These are phyloP conservation scores for Plasmodium inui DNA, from an alignment of 169 alveolate genomes.

Conservation along the genomic window DNA sequence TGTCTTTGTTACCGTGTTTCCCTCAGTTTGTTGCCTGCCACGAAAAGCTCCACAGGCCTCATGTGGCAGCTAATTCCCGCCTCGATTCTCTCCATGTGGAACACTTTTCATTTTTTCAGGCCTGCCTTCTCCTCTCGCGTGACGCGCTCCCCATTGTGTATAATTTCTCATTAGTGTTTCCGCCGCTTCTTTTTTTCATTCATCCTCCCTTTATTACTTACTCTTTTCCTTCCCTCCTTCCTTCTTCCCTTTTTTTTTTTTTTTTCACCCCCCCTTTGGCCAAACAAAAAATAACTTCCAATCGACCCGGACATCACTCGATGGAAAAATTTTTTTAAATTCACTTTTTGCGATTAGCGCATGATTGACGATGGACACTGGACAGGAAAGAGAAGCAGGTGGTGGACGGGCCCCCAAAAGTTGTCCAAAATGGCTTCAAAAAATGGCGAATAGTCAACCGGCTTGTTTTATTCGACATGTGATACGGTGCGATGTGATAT, in stretches of 20 bases:
- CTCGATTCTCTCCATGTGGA: too few relatives aligned
- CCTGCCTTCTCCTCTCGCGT: neutral
- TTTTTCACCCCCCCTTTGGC: neutral
- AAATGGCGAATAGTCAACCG: neutral
- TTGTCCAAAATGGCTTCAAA: neutral
- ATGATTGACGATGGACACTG: neutral
- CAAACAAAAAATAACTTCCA: slow-evolving; percentile 3
- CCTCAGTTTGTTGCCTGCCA: neutral
- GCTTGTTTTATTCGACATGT: neutral
- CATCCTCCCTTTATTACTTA: too few relatives aligned
- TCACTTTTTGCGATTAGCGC: neutral
- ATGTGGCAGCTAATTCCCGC: too few relatives aligned
- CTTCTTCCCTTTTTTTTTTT: neutral
- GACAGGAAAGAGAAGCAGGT: neutral
- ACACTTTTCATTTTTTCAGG: neutral
- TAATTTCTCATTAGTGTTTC: too few relatives aligned
- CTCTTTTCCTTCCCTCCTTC: too few relatives aligned
- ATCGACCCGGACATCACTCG: neutral
- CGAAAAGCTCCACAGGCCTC: too few relatives aligned
- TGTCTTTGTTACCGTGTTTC: neutral
- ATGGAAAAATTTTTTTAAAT: neutral
- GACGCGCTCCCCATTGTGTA: neutral
- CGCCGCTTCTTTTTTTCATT: too few relatives aligned
- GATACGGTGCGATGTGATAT: neutral
- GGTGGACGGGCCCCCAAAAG: neutral